These are phyloP conservation scores for Nakazawaea laoshanensis DNA, from an alignment of 805 yeast genomes.

Conservation along the genomic window DNA sequence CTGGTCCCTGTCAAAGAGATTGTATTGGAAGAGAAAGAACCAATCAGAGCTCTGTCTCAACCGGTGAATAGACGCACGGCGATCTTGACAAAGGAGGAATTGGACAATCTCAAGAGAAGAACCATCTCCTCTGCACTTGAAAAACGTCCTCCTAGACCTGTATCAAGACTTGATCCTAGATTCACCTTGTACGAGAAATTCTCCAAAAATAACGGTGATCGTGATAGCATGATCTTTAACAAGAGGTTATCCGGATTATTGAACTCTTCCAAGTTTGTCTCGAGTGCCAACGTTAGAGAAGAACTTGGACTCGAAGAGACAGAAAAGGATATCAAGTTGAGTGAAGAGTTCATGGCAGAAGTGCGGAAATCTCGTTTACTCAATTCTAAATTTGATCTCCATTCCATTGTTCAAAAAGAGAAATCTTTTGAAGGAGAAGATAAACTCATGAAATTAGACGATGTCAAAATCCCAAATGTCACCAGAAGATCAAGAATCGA, in stretches of 20 bases:
- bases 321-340: conserved; percentile 25
- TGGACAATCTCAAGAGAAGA: conserved; percentile 34
- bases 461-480: conserved; percentile 61
- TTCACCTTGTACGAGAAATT: conserved; percentile 40
- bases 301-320: conserved; percentile 3
- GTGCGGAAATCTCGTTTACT: conserved; percentile 34
- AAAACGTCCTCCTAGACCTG: conserved; percentile 40
- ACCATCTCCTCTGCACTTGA: conserved; percentile 35
- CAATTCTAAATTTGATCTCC: conserved; percentile 30
- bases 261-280: conserved; percentile 5
- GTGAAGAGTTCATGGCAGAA: conserved; percentile 35
- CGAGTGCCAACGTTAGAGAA: conserved; percentile 20
- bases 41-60: conserved; percentile 4
- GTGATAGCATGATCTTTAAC: conserved; percentile 3
- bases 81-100: conserved; percentile 35
- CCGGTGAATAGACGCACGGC: conserved; percentile 15
- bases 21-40: conserved; percentile 11
- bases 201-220: conserved; percentile 11
- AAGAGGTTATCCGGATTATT: conserved; percentile 6
- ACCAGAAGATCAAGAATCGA: conserved; percentile 60
- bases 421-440: conserved; percentile 14
- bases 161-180: conserved; percentile 49
- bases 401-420: conserved; percentile 13
- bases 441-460: conserved; percentile 34
- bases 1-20: conserved; percentile 18